These are phyloP conservation scores for Warburgia ugandensis DNA, from an alignment of 164 flowering plant genomes.

Conservation along the genomic window DNA sequence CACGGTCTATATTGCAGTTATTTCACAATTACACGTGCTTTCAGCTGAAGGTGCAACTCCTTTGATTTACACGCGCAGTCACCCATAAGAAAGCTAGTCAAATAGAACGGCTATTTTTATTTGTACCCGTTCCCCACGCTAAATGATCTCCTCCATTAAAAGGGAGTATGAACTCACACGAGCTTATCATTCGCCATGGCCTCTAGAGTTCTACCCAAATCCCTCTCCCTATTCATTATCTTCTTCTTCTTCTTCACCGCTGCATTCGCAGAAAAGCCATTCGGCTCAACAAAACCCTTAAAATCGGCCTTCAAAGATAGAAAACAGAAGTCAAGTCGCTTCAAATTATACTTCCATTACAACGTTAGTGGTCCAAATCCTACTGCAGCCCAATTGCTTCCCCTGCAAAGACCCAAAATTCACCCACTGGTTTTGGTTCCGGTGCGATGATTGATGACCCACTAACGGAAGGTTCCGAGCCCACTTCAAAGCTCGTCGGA, in stretches of 20 bases:
- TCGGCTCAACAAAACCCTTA: not conserved
- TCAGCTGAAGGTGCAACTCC: too few species aligned
- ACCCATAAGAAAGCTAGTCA: too few species aligned
- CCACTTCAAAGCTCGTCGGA: slow-evolving; percentile 23
- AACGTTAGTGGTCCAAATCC: slow-evolving; percentile 16
- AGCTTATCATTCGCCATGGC: too few species aligned
- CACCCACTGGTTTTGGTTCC: slow-evolving; percentile 16
- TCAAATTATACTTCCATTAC: slow-evolving; percentile 18
- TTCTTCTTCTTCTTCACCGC: not conserved
- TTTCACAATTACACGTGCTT: too few species aligned
- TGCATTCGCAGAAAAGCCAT: not conserved
- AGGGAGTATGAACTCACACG: too few species aligned
- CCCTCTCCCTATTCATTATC: not conserved
- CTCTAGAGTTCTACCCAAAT: not conserved
- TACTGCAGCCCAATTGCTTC: slow-evolving; percentile 8
- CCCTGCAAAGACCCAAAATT: slow-evolving; percentile 5
- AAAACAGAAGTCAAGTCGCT: slow-evolving; percentile 16
- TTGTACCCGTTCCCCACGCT: too few species aligned
- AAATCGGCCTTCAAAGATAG: not conserved
- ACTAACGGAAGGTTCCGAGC: slow-evolving; percentile 18
- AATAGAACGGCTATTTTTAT: too few species aligned
- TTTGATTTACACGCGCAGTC: too few species aligned
- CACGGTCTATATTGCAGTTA: too few species aligned
- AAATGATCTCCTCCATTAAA: too few species aligned
- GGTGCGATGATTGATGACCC: slow-evolving; percentile 26